Conservation (phyloP, 805 yeast genomes). For the Wickerhamiella azymoides region DNA sequence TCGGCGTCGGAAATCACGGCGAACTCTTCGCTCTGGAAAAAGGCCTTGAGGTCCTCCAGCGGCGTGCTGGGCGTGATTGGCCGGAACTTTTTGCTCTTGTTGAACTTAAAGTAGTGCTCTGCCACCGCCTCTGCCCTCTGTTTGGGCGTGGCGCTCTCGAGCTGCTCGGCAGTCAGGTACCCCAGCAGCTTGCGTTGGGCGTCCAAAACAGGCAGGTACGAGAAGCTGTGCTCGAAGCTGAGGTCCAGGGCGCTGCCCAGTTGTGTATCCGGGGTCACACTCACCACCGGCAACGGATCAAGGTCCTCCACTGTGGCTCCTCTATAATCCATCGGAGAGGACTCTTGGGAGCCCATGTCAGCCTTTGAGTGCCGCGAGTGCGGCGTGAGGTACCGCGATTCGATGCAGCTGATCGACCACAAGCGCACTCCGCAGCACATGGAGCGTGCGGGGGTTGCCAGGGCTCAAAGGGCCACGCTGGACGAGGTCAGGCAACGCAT, state of each 20-base stretch:
- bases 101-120: constrained; percentile 22
- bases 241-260: constrained; percentile 39
- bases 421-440: constrained; percentile 56
- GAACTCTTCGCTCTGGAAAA: constrained; percentile 38
- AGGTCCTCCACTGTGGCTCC: constrained; percentile 46
- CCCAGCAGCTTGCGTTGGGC: constrained; percentile 36
- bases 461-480: constrained; percentile 31
- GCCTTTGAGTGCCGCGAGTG: constrained; percentile 82
- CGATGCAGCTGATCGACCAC: constrained; percentile 70
- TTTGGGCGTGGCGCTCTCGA: constrained; percentile 25
- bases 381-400: constrained; percentile 68
- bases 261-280: constrained; percentile 36
- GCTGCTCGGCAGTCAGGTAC: constrained; percentile 32
- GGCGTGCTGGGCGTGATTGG: constrained; percentile 42
- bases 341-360: constrained; percentile 20
- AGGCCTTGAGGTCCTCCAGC: constrained; percentile 37
- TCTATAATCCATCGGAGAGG: no score
- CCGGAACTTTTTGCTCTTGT: constrained; percentile 24
- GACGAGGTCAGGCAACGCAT: constrained; percentile 35
- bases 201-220: constrained; percentile 42
- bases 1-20: constrained; percentile 44
- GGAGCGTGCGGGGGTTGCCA: constrained; percentile 25
- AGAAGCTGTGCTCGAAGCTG: constrained; percentile 42
- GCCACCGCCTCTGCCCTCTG: constrained; percentile 25
- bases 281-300: constrained; percentile 43